A percentile compares a stretch with the other conserved stretches of the same genome.
phyloP scores from a whole-genome alignment of 2,329 filamentous ascomycete species.

The Helicocarpus griseus region DNA sequence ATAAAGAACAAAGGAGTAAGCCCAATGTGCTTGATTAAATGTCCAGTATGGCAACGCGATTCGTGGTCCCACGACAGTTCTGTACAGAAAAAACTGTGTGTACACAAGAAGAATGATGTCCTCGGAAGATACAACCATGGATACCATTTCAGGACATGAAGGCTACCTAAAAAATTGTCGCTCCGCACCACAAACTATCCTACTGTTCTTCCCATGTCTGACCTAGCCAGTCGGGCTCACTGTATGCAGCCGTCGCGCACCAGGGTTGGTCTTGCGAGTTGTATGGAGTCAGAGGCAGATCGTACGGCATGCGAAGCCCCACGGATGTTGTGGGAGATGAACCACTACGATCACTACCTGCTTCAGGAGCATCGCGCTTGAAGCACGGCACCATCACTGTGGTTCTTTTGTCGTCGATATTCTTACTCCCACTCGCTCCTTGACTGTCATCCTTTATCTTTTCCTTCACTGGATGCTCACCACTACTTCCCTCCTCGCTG shows the following conservation, averaged over 20 bases:
- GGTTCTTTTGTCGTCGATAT: background rate
- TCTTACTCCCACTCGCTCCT: no score
- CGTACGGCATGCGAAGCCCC: conserved; percentile 74
- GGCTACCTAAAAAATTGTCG: background rate
- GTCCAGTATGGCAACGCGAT: no score
- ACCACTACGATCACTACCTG: conserved; percentile 1
- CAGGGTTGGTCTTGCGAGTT: conserved; percentile 57
- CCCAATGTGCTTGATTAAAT: no score
- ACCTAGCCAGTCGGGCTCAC: conserved; percentile 53
- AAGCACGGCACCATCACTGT: conserved; percentile 61
- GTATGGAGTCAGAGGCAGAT: conserved; percentile 63
- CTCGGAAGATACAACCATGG: no score
- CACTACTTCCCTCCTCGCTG: conserved; percentile 24
- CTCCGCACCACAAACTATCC: background rate
- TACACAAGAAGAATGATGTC: no score
- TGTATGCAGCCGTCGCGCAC: conserved; percentile 56
- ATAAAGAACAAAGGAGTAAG: no score
- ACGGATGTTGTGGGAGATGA: conserved; percentile 34
- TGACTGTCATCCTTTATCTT: conserved; percentile 6
- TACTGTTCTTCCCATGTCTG: conserved; percentile 26
- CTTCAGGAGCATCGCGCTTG: conserved; percentile 46
- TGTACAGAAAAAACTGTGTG: no score
- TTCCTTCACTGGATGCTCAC: conserved; percentile 6
- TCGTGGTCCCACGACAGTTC: no score
- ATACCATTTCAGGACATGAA: no score